Conservation (phyloP, 192 early-diverging fungal species). For the Coemansia reversa region DNA sequence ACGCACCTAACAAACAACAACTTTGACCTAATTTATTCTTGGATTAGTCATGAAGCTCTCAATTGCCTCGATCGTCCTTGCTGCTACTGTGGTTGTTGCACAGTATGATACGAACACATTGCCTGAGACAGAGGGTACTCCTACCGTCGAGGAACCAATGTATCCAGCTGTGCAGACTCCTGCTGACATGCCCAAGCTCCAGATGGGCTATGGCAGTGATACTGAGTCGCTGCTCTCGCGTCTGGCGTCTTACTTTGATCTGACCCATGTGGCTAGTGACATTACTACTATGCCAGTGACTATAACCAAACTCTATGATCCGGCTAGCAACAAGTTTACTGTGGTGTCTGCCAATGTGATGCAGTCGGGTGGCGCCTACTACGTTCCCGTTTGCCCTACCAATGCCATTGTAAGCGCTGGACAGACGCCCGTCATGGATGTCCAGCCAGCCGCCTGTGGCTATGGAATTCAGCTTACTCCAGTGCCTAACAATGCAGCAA, state of each 20-base stretch:
- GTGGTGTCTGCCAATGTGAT: constrained; percentile 7
- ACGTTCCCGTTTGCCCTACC: constrained; percentile 20
- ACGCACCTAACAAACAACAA: too few species aligned
- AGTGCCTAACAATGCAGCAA: constrained; percentile 17
- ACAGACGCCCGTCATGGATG: background rate
- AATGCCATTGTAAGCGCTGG: background rate
- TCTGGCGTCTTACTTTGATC: constrained; percentile 24
- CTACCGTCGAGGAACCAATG: background rate
- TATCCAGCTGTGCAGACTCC: background rate
- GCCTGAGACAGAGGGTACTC: constrained; percentile 2
- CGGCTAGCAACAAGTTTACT: constrained; percentile 12
- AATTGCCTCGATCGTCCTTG: constrained; percentile 13
- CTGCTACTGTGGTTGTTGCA: constrained; percentile 8
- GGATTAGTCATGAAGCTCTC: constrained; percentile 15
- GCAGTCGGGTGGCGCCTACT: constrained; percentile 22
- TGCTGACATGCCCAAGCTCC: background rate
- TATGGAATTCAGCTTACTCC: constrained; percentile 27
- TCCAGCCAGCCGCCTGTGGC: constrained; percentile 6
- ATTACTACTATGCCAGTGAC: constrained; percentile 5
- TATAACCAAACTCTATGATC: constrained; percentile 16
- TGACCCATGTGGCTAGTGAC: constrained; percentile 3
- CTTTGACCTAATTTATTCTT: too few species aligned
- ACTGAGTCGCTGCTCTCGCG: constrained; percentile 12
- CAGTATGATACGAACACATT: background rate
- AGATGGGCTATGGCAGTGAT: background rate